Percentiles rank a stretch among this genome's conserved stretches.
phyloP scores from a whole-genome alignment of 352 stramenopile genomes.

The Phytophthora macrochlamydospora region DNA sequence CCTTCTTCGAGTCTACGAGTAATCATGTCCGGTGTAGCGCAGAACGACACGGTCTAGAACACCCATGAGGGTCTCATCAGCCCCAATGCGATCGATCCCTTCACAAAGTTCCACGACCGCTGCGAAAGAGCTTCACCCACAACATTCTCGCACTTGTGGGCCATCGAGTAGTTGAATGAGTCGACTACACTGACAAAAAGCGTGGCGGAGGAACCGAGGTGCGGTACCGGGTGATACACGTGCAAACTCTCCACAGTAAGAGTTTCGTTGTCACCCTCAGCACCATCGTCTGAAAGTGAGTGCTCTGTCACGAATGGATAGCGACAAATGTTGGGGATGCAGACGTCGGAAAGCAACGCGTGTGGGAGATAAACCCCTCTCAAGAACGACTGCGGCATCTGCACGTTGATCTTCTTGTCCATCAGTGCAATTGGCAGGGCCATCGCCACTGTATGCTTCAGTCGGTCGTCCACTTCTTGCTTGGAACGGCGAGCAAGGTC shows the following conservation, averaged over 20 bases:
- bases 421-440: slow-evolving; percentile 13
- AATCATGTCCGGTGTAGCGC: slow-evolving; percentile 19
- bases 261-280: not conserved
- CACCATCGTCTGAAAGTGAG: slow-evolving; percentile 2
- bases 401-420: slow-evolving; percentile 22
- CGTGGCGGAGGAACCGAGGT: slow-evolving; percentile 32
- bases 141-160: slow-evolving; percentile 35
- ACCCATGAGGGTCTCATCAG: slow-evolving; percentile 12
- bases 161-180: slow-evolving; percentile 23
- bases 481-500: slow-evolving; percentile 39
- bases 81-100: slow-evolving; percentile 6
- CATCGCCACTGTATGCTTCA: slow-evolving; percentile 15
- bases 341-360: slow-evolving; percentile 13
- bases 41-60: slow-evolving; percentile 8
- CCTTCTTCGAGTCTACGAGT: slow-evolving; percentile 3
- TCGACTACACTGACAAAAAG: slow-evolving; percentile 23
- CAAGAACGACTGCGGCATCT: slow-evolving; percentile 17
- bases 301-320: slow-evolving; percentile 19
- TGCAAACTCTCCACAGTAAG: slow-evolving; percentile 28
- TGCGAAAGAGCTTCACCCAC: slow-evolving; percentile 13
- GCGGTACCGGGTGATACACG: slow-evolving; percentile 28
- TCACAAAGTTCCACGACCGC: slow-evolving; percentile 17
- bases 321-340: slow-evolving; percentile 21
- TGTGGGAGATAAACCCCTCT: slow-evolving; percentile 12
- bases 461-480: slow-evolving; percentile 15